Evolutionary conservation across 768 basidiomycete genomes (phyloP).

Genomic region (Rhodocollybia butyracea): DNA sequence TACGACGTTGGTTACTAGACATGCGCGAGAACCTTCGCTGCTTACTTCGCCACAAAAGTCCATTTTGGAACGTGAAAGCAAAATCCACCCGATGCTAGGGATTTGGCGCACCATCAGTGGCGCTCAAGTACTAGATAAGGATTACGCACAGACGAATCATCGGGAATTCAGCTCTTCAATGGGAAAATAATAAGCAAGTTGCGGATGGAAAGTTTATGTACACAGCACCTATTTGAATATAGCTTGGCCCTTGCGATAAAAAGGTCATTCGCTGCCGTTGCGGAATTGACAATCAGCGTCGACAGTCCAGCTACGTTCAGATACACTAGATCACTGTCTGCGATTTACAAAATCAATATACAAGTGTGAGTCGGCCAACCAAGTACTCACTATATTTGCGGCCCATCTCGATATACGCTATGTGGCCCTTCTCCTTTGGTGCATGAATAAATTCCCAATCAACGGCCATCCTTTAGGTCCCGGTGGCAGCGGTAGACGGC

Average conservation of each 20-base stretch:
- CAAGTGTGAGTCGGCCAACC: too few species aligned
- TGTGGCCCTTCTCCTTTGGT: background rate
- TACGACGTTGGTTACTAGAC: too few species aligned
- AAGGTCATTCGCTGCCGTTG: conserved; percentile 20
- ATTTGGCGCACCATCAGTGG: too few species aligned
- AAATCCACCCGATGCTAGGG: background rate
- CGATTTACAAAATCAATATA: too few species aligned
- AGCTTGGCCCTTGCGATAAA: conserved; percentile 19
- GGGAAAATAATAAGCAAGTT: too few species aligned
- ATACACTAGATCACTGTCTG: conserved; percentile 10
- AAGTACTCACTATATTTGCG: too few species aligned
- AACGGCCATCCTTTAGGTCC: background rate
- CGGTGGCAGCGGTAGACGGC: too few species aligned
- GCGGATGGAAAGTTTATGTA: conserved; percentile 9
- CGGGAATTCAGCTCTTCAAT: conserved; percentile 2
- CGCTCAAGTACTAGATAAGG: too few species aligned
- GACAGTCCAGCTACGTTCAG: conserved; percentile 17
- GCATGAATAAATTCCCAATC: background rate
- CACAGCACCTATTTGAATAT: conserved; percentile 20
- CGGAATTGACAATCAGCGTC: conserved; percentile 19
- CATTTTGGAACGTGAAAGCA: background rate
- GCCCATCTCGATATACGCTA: too few species aligned
- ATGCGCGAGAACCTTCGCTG: too few species aligned
- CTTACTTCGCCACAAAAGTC: background rate
- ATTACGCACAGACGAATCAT: conserved; percentile 11